phyloP scores from a whole-genome alignment of 2,329 filamentous ascomycete species.

The Fusarium oligoseptatum region DNA sequence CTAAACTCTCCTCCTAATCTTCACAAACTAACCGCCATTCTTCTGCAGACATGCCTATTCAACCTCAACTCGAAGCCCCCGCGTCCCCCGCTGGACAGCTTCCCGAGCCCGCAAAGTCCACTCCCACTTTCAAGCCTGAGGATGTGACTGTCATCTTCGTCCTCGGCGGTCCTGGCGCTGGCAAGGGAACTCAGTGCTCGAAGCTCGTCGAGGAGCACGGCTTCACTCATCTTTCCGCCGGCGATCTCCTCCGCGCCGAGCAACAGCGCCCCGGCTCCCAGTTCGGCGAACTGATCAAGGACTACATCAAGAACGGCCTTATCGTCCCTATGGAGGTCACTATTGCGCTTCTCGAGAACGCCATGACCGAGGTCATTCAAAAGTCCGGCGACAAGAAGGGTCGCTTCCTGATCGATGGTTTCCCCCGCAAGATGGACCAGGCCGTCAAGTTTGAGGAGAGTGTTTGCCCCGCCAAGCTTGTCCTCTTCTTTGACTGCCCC shows the following conservation, averaged over 20 bases:
- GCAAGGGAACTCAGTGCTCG: constrained; percentile 96
- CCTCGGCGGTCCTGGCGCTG: constrained; percentile 93
- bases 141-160: constrained; percentile 96
- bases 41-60: constrained; percentile 26
- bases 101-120: constrained; percentile 63
- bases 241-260: constrained; percentile 93
- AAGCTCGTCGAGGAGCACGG: constrained; percentile 88
- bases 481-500: constrained; percentile 94
- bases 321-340: constrained; percentile 99
- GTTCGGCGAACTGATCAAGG: constrained; percentile 92
- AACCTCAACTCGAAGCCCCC: constrained; percentile 29
- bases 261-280: constrained; percentile 87
- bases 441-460: constrained; percentile 91
- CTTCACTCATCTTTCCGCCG: constrained; percentile 93
- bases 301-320: constrained; percentile 92
- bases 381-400: constrained; percentile 64
- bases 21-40: constrained; percentile 8
- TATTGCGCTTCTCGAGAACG: constrained; percentile 91
- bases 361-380: constrained; percentile 80
- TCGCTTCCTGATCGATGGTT: constrained; percentile 85
- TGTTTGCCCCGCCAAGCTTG: constrained; percentile 86
- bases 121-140: constrained; percentile 78
- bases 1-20: background rate
- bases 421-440: constrained; percentile 98
- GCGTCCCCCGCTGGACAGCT: constrained; percentile 47